Evolutionary conservation across 2,329 filamentous ascomycete species (phyloP).

Genomic region (Ciborinia camelliae): DNA sequence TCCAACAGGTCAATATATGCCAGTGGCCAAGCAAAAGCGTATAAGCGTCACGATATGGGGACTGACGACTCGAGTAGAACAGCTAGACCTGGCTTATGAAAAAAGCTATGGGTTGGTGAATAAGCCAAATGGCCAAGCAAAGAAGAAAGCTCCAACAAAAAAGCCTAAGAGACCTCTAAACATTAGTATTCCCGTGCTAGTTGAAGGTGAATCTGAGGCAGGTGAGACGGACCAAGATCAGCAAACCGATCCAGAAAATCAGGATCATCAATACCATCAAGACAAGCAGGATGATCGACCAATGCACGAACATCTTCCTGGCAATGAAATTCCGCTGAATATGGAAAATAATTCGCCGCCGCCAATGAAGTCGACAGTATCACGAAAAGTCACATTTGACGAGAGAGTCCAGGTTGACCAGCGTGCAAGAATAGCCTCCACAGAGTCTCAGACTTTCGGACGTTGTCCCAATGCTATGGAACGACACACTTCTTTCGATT

Average conservation of each 20-base stretch:
- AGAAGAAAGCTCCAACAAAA: too few relatives aligned
- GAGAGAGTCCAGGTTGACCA: background rate
- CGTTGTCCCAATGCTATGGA: background rate
- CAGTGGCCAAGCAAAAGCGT: constrained; percentile 11
- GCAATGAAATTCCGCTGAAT: background rate
- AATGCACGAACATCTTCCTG: background rate
- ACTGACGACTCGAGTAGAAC: constrained; percentile 11
- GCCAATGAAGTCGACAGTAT: too few relatives aligned
- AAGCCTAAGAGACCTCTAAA: background rate
- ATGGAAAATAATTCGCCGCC: background rate
- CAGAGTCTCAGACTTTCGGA: background rate
- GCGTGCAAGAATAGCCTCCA: background rate
- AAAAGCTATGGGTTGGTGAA: background rate
- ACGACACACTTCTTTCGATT: background rate
- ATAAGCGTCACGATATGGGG: background rate
- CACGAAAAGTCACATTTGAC: background rate
- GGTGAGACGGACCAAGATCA: background rate
- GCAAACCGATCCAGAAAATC: background rate
- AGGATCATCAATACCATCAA: background rate
- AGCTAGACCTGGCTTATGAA: constrained; percentile 23
- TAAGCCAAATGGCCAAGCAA: background rate
- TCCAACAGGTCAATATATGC: constrained; percentile 30
- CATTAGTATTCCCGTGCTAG: background rate
- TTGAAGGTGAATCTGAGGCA: background rate
- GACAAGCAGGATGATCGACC: background rate